These are phyloP conservation scores for Saturnispora besseyi DNA, from an alignment of 805 yeast species.

Conservation along the genomic window DNA sequence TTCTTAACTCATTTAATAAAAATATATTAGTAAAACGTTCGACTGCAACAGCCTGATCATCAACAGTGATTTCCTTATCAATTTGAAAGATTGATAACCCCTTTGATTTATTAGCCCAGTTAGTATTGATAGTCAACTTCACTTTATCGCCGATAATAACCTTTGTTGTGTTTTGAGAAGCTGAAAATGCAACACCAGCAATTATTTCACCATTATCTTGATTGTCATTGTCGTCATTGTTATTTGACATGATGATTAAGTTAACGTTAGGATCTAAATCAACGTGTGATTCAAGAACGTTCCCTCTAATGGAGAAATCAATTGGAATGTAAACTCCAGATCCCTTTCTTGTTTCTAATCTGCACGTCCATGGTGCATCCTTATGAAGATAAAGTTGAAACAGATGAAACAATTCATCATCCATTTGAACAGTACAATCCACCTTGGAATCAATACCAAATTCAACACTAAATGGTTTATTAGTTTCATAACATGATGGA, in stretches of 20 bases:
- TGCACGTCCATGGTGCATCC: constrained; percentile 67
- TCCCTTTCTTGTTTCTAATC: constrained; percentile 42
- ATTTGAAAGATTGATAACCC: background rate
- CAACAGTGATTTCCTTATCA: background rate
- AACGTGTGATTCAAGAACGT: constrained; percentile 55
- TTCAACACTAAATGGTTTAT: constrained; percentile 44
- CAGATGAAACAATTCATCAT: constrained; percentile 60
- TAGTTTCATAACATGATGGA: constrained; percentile 59
- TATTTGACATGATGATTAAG: constrained; percentile 27
- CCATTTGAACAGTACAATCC: constrained; percentile 52
- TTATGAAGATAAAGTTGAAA: constrained; percentile 71
- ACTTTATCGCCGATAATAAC: constrained; percentile 58
- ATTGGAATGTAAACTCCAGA: constrained; percentile 46
- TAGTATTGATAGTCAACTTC: constrained; percentile 46
- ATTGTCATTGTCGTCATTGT: background rate
- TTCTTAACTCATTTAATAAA: background rate
- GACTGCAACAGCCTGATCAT: background rate
- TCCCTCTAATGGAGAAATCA: constrained; percentile 56
- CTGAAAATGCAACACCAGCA: constrained; percentile 49
- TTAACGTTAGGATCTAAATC: constrained; percentile 55
- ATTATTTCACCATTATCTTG: constrained; percentile 29
- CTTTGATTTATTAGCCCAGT: constrained; percentile 35
- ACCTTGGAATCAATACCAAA: constrained; percentile 44
- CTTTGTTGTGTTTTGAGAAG: constrained; percentile 53
- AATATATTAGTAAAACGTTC: constrained; percentile 6